Conservation (phyloP, 768 basidiomycete genomes). For the Butyriboletus loyo region DNA sequence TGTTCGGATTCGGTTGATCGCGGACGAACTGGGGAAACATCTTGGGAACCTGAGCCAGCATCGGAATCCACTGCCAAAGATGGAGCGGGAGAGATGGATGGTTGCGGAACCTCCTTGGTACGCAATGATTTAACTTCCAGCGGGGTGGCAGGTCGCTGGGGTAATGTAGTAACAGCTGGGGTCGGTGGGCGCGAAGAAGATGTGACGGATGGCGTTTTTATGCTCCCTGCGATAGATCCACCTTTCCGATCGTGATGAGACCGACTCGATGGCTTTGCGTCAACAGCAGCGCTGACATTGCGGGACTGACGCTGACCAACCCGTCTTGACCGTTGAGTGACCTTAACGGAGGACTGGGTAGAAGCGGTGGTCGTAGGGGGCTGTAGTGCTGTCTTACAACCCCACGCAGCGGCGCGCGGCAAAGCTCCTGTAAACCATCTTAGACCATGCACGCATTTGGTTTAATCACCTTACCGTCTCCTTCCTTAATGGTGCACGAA, state of each 20-base stretch:
- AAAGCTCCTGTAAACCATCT: slow-evolving; percentile 39
- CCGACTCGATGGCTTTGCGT: slow-evolving; percentile 36
- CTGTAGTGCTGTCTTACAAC: slow-evolving; percentile 38
- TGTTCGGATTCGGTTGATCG: slow-evolving; percentile 38
- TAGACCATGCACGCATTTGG: not conserved
- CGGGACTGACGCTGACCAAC: slow-evolving; percentile 49
- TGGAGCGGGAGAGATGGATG: slow-evolving; percentile 42
- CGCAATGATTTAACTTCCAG: slow-evolving; percentile 39
- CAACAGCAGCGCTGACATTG: slow-evolving; percentile 32
- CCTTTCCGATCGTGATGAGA: slow-evolving; percentile 44
- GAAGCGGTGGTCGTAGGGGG: slow-evolving; percentile 11
- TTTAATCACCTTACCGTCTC: slow-evolving; percentile 44
- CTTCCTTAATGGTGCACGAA: slow-evolving; percentile 54
- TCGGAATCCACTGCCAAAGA: slow-evolving; percentile 53
- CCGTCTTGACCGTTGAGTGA: slow-evolving; percentile 42
- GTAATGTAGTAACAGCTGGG: slow-evolving; percentile 39
- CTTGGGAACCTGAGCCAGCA: slow-evolving; percentile 41
- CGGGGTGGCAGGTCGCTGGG: slow-evolving; percentile 45
- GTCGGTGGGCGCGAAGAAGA: slow-evolving; percentile 59
- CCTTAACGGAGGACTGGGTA: slow-evolving; percentile 19
- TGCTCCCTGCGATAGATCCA: slow-evolving; percentile 29
- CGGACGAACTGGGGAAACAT: slow-evolving; percentile 40
- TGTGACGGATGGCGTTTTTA: slow-evolving; percentile 45
- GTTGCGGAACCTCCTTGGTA: slow-evolving; percentile 42
- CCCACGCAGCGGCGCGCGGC: slow-evolving; percentile 70